A percentile compares a stretch with the other conserved stretches of the same genome.
Conservation (phyloP, 2,329 filamentous ascomycete species). For the Capronia epimyces region DNA sequence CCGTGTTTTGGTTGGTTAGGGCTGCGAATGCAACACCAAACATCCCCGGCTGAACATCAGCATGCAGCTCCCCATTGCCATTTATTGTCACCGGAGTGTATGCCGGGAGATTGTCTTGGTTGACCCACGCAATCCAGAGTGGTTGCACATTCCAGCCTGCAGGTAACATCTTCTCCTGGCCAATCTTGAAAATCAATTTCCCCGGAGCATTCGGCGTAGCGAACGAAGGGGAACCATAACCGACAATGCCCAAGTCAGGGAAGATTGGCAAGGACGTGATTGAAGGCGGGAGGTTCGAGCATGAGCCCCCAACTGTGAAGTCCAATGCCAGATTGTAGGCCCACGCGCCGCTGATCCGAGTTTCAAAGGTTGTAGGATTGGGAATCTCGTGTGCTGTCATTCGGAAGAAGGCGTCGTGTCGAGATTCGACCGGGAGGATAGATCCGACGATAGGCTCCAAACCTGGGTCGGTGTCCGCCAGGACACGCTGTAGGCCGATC, state of each 20-base stretch:
- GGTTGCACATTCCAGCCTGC: slow-evolving; percentile 12
- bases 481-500: slow-evolving; percentile 26
- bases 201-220: slow-evolving; percentile 18
- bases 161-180: slow-evolving; percentile 17
- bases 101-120: slow-evolving; percentile 26
- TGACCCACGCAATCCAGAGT: slow-evolving; percentile 28
- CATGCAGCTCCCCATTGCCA: slow-evolving; percentile 18
- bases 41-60: slow-evolving; percentile 24
- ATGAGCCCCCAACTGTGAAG: slow-evolving; percentile 29
- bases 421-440: slow-evolving; percentile 32
- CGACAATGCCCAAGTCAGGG: slow-evolving; percentile 19
- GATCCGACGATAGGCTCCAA: slow-evolving; percentile 28
- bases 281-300: slow-evolving; percentile 21
- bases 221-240: slow-evolving; percentile 15
- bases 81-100: slow-evolving; percentile 25
- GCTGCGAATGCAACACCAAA: slow-evolving; percentile 26
- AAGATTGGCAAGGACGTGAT: slow-evolving; percentile 13
- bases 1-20: slow-evolving; percentile 25
- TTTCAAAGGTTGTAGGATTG: slow-evolving; percentile 32
- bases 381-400: slow-evolving; percentile 29
- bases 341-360: slow-evolving; percentile 29
- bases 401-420: slow-evolving; percentile 32
- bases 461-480: slow-evolving; percentile 28
- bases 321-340: slow-evolving; percentile 32
- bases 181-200: slow-evolving; percentile 21